Percentiles rank a stretch among this genome's conserved stretches.
Evolutionary conservation across 306 rosid genomes (phyloP).

Genomic region (Rosa rugosa): DNA sequence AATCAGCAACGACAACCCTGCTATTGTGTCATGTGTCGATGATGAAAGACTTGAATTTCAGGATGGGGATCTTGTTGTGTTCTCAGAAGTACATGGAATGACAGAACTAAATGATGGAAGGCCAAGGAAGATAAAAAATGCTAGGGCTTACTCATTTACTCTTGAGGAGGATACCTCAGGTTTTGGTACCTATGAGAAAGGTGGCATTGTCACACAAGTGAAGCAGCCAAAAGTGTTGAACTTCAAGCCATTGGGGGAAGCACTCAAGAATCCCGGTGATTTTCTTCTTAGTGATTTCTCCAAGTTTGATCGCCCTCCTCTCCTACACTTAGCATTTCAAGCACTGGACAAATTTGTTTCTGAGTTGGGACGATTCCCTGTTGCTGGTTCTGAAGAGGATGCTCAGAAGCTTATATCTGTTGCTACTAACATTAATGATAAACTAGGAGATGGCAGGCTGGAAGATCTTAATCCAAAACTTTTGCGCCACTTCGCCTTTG

Average conservation of each 20-base stretch:
- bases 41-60: slow-evolving; percentile 93
- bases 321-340: slow-evolving; percentile 77
- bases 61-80: slow-evolving; percentile 91
- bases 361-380: slow-evolving; percentile 66
- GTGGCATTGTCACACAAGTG: slow-evolving; percentile 85
- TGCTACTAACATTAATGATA: slow-evolving; percentile 56
- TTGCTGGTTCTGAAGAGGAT: slow-evolving; percentile 81
- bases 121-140: slow-evolving; percentile 69
- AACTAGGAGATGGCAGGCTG: slow-evolving; percentile 53
- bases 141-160: slow-evolving; percentile 72
- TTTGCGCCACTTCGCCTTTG: slow-evolving; percentile 74
- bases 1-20: slow-evolving; percentile 74
- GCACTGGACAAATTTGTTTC: slow-evolving; percentile 67
- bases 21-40: slow-evolving; percentile 76
- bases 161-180: slow-evolving; percentile 83
- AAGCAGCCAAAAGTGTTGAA: slow-evolving; percentile 76
- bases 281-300: slow-evolving; percentile 89
- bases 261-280: slow-evolving; percentile 74
- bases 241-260: slow-evolving; percentile 69
- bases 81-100: slow-evolving; percentile 92
- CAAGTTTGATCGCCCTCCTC: slow-evolving; percentile 76
- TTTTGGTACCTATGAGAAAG: slow-evolving; percentile 68
- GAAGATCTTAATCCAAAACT: slow-evolving; percentile 79
- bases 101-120: slow-evolving; percentile 82
- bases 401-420: slow-evolving; percentile 62